A percentile compares a stretch with the other conserved stretches of the same genome.
Conservation (phyloP, 2,329 filamentous ascomycete genomes). For the Cladosporium sp. region DNA sequence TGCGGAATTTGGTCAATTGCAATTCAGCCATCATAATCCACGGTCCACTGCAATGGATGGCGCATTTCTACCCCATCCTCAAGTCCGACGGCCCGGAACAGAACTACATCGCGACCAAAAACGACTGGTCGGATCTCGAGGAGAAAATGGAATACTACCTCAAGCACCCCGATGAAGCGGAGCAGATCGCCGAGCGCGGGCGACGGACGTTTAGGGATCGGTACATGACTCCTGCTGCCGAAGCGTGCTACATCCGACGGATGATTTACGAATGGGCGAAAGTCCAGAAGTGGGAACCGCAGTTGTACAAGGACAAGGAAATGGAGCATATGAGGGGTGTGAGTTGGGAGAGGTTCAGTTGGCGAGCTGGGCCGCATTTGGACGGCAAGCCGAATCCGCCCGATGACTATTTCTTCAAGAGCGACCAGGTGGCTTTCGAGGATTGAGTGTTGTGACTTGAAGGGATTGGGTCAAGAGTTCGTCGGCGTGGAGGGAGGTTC, state of each 20-base stretch:
- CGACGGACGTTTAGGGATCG: slow-evolving; percentile 22
- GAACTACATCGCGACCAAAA: slow-evolving; percentile 25
- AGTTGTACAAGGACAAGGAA: neutral
- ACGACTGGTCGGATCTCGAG: slow-evolving; percentile 27
- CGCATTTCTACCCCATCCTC: slow-evolving; percentile 25
- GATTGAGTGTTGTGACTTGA: neutral
- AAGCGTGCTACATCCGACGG: slow-evolving; percentile 29
- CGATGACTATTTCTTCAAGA: neutral
- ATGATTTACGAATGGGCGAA: slow-evolving; percentile 26
- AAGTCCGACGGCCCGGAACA: slow-evolving; percentile 21
- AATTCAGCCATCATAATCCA: slow-evolving; percentile 24
- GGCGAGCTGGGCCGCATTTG: neutral
- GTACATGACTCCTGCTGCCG: slow-evolving; percentile 26
- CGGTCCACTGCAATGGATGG: slow-evolving; percentile 20
- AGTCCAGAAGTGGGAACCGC: neutral
- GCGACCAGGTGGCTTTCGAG: neutral
- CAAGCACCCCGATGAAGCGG: slow-evolving; percentile 18
- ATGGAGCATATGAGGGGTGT: neutral
- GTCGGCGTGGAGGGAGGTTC: too few relatives aligned
- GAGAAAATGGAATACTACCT: slow-evolving; percentile 23
- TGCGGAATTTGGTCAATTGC: slow-evolving; percentile 29
- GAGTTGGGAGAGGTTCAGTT: neutral
- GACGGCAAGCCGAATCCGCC: neutral
- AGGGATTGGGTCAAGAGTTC: too few relatives aligned
- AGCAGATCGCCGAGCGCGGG: slow-evolving; percentile 24